These are phyloP conservation scores for Sisymbrium irio DNA, from an alignment of 345 rosid species.

Conservation along the genomic window DNA sequence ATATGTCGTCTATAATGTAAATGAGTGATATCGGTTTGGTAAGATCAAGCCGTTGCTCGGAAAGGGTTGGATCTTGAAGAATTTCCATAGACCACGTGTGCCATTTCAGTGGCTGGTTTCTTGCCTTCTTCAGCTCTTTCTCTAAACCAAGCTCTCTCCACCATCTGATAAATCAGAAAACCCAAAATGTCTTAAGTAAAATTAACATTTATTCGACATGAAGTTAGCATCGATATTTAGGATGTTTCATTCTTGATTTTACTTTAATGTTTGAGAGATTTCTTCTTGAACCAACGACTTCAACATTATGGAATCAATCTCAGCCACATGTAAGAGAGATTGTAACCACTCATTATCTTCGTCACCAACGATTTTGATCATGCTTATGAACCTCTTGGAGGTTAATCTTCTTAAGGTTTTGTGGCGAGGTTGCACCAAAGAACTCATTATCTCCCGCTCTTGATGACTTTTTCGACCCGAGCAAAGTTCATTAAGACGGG, in stretches of 20 bases:
- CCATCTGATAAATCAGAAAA: constrained; percentile 46
- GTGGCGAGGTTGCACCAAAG: constrained; percentile 42
- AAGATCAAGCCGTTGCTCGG: constrained; percentile 46
- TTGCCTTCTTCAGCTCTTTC: constrained; percentile 42
- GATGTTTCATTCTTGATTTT: not conserved
- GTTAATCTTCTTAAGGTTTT: constrained; percentile 39
- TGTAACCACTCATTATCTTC: constrained; percentile 33
- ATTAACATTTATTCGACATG: not conserved
- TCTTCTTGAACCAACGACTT: constrained; percentile 41
- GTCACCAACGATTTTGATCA: not conserved
- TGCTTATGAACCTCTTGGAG: constrained; percentile 25
- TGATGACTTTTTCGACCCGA: constrained; percentile 3
- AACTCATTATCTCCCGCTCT: constrained; percentile 16
- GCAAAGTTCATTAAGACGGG: constrained; percentile 24
- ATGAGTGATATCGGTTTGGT: constrained; percentile 54
- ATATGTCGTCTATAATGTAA: constrained; percentile 56
- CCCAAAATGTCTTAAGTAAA: not conserved
- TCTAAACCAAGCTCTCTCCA: constrained; percentile 52
- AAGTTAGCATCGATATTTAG: not conserved
- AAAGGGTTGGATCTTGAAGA: constrained; percentile 47
- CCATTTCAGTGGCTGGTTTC: constrained; percentile 61
- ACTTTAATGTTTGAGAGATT: constrained; percentile 32
- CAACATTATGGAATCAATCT: constrained; percentile 31
- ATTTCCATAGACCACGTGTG: constrained; percentile 45
- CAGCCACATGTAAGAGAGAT: constrained; percentile 38